Evolutionary conservation across 1,284 basidiomycete genomes (phyloP).

Genomic region (Cronartium ribicola): DNA sequence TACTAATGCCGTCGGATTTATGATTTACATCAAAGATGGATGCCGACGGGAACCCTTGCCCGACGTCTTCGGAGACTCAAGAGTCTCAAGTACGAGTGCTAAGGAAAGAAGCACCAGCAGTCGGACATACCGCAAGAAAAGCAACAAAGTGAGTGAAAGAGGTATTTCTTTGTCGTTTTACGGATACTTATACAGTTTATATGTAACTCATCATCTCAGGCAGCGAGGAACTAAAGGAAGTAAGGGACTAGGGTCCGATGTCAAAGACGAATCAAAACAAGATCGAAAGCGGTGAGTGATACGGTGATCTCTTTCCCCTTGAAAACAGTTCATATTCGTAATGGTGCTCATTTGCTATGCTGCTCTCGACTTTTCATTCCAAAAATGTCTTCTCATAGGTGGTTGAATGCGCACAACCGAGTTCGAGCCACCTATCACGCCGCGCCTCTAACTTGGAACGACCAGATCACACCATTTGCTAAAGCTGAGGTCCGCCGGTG

Average conservation of each 20-base stretch:
- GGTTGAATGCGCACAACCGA: conserved; percentile 25
- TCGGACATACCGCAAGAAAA: too few relatives aligned
- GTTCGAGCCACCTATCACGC: conserved; percentile 17
- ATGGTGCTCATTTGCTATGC: not conserved
- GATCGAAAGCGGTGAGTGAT: not conserved
- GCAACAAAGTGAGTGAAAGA: too few relatives aligned
- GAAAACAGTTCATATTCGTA: not conserved
- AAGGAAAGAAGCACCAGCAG: too few relatives aligned
- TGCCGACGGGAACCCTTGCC: too few relatives aligned
- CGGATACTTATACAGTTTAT: too few relatives aligned
- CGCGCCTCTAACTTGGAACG: conserved; percentile 14
- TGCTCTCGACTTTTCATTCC: not conserved
- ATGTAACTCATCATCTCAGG: too few relatives aligned
- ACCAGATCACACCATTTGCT: not conserved
- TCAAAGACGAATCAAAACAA: not conserved
- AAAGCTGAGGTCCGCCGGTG: conserved; percentile 17
- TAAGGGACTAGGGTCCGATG: not conserved
- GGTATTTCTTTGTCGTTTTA: too few relatives aligned
- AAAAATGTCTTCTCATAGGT: conserved; percentile 1
- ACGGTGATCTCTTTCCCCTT: not conserved
- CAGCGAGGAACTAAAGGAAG: too few relatives aligned
- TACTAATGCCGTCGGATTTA: too few relatives aligned
- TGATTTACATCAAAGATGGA: too few relatives aligned
- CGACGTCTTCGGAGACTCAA: too few relatives aligned
- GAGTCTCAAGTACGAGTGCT: too few relatives aligned